These are phyloP conservation scores for Scedosporium apiospermum DNA, from an alignment of 2,329 filamentous ascomycete genomes.

Conservation along the genomic window DNA sequence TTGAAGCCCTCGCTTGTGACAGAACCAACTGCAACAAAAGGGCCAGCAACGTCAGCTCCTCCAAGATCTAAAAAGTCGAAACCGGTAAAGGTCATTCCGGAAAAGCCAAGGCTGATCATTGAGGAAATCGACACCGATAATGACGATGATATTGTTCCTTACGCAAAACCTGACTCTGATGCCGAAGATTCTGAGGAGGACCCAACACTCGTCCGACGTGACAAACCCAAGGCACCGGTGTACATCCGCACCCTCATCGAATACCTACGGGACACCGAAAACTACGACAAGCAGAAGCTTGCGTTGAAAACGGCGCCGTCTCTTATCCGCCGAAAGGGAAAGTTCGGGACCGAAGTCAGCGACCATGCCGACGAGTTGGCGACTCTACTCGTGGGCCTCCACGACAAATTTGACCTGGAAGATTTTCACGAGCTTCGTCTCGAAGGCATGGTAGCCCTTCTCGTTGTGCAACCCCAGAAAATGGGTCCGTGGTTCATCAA, in stretches of 20 bases:
- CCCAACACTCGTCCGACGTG: conserved; percentile 71
- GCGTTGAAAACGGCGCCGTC: conserved; percentile 66
- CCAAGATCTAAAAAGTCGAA: conserved; percentile 21
- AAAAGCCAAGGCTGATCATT: conserved; percentile 39
- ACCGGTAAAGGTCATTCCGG: conserved; percentile 15
- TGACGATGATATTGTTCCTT: conserved; percentile 62
- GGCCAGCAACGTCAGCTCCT: conserved; percentile 6
- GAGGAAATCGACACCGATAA: conserved; percentile 57
- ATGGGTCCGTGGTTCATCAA: conserved; percentile 80
- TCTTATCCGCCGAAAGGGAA: conserved; percentile 79
- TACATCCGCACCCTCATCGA: conserved; percentile 80
- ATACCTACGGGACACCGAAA: conserved; percentile 71
- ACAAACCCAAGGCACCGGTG: conserved; percentile 77
- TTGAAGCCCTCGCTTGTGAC: conserved; percentile 13
- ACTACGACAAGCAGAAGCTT: conserved; percentile 74
- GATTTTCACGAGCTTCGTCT: conserved; percentile 66
- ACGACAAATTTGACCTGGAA: conserved; percentile 77
- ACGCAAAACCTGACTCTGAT: conserved; percentile 81
- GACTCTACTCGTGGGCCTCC: conserved; percentile 64
- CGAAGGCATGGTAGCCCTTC: conserved; percentile 72
- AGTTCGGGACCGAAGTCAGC: conserved; percentile 78
- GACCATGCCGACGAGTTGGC: conserved; percentile 79
- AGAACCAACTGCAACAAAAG: conserved; percentile 8
- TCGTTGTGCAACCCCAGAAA: conserved; percentile 63
- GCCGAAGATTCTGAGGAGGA: conserved; percentile 90